These are phyloP conservation scores for Leucosporidium yakuticum DNA, from an alignment of 768 basidiomycete species.

Conservation along the genomic window DNA sequence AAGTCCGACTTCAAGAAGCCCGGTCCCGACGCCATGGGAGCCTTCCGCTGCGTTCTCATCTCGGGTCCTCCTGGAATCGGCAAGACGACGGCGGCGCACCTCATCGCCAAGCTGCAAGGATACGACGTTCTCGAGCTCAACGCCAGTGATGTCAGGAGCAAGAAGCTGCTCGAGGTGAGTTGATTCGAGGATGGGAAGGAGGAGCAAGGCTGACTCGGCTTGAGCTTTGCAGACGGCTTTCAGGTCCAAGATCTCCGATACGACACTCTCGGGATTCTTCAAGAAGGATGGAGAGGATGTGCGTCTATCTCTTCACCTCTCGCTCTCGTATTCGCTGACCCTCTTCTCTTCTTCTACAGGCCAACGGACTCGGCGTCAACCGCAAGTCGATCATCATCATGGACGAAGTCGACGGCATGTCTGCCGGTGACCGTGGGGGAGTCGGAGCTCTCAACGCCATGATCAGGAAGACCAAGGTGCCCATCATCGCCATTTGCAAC, in stretches of 20 bases:
- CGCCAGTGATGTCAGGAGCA: conserved; percentile 89
- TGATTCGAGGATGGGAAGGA: not conserved
- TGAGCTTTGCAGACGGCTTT: conserved; percentile 21
- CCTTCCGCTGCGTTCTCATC: conserved; percentile 78
- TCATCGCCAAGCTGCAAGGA: conserved; percentile 82
- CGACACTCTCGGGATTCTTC: conserved; percentile 80
- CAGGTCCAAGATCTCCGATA: conserved; percentile 72
- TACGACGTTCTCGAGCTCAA: conserved; percentile 93
- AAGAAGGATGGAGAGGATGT: conserved; percentile 24
- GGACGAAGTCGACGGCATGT: conserved; percentile 99
- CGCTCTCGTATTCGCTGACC: not conserved
- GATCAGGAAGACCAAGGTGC: conserved; percentile 90
- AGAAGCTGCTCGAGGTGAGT: conserved; percentile 87
- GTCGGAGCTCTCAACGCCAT: conserved; percentile 85
- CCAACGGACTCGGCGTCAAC: conserved; percentile 69
- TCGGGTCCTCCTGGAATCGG: conserved; percentile 95
- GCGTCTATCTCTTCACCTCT: not conserved
- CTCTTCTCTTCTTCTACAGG: conserved; percentile 43
- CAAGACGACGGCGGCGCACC: conserved; percentile 91
- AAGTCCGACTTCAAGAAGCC: conserved; percentile 85
- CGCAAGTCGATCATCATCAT: conserved; percentile 84
- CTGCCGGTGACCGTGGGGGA: conserved; percentile 91
- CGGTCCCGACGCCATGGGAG: conserved; percentile 80
- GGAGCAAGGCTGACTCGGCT: not conserved
- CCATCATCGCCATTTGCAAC: conserved; percentile 96